Base-by-base conservation (phyloP, 495 filamentous ascomycete species). In the Penicillium canariense region DNA sequence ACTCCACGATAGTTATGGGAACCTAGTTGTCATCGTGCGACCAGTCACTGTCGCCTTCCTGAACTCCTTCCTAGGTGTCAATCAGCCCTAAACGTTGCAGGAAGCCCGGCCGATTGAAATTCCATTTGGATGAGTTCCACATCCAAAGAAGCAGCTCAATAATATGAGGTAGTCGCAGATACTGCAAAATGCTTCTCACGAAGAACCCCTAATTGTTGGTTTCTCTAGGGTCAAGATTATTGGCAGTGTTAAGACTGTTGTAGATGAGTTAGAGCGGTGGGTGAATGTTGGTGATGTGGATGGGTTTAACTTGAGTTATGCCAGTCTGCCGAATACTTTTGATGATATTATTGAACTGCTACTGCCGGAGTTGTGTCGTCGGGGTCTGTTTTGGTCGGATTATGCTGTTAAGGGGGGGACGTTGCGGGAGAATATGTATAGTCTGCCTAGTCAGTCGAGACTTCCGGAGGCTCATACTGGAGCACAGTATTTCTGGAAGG, bases 211-310 rank as follows among this genome's bases (percentile, higher is more conserved):
- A n/a, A n/a, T n/a, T 38, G 65, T 87, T 11, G 85, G 85, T 2
- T 84, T 84, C 1, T 68, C 71, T 44, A 81, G 81, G 1, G 73
- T 77, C 0, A 78, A 80, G 15, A 67, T 74, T 3, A 73, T 85
- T 12, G 84, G 83, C 0, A 84, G 78, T n/a, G 70, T 78, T 4
- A 57, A 73, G 61, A 80, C 77, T 2, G 80, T 87, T 15, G 83
- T 83, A 0, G 81, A 86, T 61, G 77, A 82, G 52, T 55, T 87
- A 68, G 81, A 85, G 68, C 71, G 72, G 23, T 87, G 83, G 84
- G 68, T 83, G 5, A 59, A 73, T n/a, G 77, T 85, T 42, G 81
- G 74, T 0, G 83, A 82, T 65, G 68, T 86, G 6, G 84, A 87
- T 64, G 83, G 83, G 8, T 86, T 85, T 53, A 86, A 84, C 48